Evolutionary conservation across 2,329 filamentous ascomycete species (phyloP), one percentile per base, ranked within the genome.

Genomic region (Paecilomyces variotii): DNA sequence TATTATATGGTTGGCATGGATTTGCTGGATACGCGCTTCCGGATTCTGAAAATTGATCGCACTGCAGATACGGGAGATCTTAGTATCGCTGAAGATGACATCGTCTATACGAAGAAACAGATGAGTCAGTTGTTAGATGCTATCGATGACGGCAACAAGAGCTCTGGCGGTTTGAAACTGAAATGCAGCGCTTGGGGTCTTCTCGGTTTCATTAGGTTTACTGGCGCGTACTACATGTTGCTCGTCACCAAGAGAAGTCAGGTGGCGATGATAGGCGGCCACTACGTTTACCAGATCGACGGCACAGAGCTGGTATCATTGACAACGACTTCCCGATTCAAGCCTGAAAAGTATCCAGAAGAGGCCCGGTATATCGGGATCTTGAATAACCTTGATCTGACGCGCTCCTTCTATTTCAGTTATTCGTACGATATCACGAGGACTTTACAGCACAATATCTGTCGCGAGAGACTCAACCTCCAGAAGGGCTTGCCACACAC

Each of bases 1-100:
- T 99, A 94, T 74, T 99, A 97, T 73, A 88, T 99, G 63, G 91
- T 97, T 19, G 94, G 94, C 12, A 89, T 90, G 56, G 94, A 99
- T 71, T 85, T 96, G 58, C 87, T 91, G 65, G 94, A 97, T 73
- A 88, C 85, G 67, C 86, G 89, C 27, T 97, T 94, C 74, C 87
- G 92, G 56, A 91, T 99, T 58, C 78, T 99, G 70, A 97, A 97
- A 74, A 95, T 99, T 66, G 93, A 97, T 71, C 86, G 94, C 53
- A 96, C 90, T 4, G 87, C 87, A 28, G 89, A 92, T 64, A 83
- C 82, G 69, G 89, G 81, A 63, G 90, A 93, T 68, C 79, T 97
- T 61, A 89, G 83, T 67, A 87, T 99, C 65, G 89, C 88, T 12
- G 94, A 99, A 73, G 94, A 99, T 78, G 94, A 95, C 69, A 96